phyloP scores from a whole-genome alignment of 164 flowering plant species.

The Nymphaea colorata region DNA sequence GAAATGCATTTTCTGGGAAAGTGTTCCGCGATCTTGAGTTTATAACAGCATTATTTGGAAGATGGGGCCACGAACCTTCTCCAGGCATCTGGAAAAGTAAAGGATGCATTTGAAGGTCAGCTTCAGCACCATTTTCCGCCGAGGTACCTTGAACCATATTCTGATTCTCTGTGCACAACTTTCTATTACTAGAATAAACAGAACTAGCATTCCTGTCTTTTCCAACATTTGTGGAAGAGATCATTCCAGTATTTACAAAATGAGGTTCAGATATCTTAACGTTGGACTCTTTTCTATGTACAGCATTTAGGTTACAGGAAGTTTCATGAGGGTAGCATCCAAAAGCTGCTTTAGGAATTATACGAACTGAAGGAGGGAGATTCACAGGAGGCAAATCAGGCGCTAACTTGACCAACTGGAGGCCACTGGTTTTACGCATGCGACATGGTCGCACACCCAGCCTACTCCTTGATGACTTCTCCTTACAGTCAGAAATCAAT shows the following conservation, averaged over 20 bases:
- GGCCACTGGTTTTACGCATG: constrained; percentile 28
- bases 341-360: constrained; percentile 67
- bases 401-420: constrained; percentile 62
- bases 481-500: constrained; percentile 13
- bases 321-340: constrained; percentile 23
- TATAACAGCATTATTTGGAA: constrained; percentile 21
- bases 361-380: constrained; percentile 85
- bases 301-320: neutral
- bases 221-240: constrained; percentile 10
- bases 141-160: constrained; percentile 14
- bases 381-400: constrained; percentile 90
- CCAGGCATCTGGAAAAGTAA: constrained; percentile 58
- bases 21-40: constrained; percentile 47
- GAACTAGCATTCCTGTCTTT: constrained; percentile 5
- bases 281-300: neutral
- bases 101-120: constrained; percentile 87
- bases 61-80: constrained; percentile 36
- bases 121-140: constrained; percentile 31
- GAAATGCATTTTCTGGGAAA: constrained; percentile 45
- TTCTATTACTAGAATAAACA: constrained; percentile 3
- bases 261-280: constrained; percentile 4
- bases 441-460: constrained; percentile 34
- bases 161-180: constrained; percentile 14
- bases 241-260: constrained; percentile 9
- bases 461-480: constrained; percentile 21